Percentiles rank a stretch among this genome's conserved stretches.
Evolutionary conservation across 495 filamentous ascomycete genomes (phyloP).

Genomic region (Penicillium ucsense): DNA sequence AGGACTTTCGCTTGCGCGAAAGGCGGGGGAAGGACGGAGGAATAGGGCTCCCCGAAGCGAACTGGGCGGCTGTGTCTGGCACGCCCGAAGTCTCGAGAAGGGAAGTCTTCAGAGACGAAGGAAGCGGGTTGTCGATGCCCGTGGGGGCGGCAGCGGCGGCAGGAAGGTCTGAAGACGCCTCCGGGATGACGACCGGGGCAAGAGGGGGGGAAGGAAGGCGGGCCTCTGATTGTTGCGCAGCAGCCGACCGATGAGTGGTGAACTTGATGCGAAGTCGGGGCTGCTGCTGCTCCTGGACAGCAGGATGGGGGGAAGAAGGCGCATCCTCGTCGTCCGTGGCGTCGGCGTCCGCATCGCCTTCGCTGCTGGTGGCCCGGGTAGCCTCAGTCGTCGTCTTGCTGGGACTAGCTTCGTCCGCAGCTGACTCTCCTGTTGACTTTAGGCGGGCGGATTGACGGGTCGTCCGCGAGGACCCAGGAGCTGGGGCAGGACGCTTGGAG

Average conservation of each 20-base stretch:
- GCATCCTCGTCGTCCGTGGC: conserved; percentile 4
- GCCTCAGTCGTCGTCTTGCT: conserved; percentile 6
- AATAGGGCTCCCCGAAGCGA: background rate
- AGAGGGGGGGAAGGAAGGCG: too few relatives aligned
- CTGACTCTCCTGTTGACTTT: conserved; percentile 12
- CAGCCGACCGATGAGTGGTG: background rate
- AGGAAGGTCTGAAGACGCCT: too few relatives aligned
- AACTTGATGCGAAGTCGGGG: conserved; percentile 3
- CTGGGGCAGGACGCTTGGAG: conserved; percentile 13
- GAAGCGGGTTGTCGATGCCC: background rate
- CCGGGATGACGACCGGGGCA: too few relatives aligned
- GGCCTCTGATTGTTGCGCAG: too few relatives aligned
- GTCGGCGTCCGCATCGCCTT: background rate
- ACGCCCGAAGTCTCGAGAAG: background rate
- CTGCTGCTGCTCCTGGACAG: background rate
- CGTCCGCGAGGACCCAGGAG: conserved; percentile 30
- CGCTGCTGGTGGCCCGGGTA: conserved; percentile 7
- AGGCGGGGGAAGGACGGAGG: conserved; percentile 8
- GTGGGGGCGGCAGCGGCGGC: too few relatives aligned
- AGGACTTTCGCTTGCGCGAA: conserved; percentile 24
- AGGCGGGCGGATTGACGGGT: conserved; percentile 30
- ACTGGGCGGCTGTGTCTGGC: background rate
- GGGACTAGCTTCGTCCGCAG: conserved; percentile 10
- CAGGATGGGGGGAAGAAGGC: background rate
- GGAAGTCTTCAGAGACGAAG: background rate